Evolutionary conservation across 768 basidiomycete species (phyloP), one percentile per base, ranked within the genome.

Genomic region (Pisolithus albus): DNA sequence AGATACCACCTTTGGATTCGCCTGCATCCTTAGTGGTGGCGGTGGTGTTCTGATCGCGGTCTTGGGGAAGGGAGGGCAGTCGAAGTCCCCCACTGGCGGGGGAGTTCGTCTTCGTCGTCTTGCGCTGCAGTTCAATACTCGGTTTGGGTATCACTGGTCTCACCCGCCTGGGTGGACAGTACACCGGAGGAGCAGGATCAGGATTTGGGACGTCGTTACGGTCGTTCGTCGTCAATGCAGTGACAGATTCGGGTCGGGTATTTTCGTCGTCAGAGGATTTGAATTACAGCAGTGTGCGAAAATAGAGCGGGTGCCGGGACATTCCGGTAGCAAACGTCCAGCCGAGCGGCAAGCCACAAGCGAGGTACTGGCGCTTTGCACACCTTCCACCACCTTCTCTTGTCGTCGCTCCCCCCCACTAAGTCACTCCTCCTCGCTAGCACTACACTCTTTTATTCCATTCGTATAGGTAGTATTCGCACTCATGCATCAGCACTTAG

Each of bases 11-110:
- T 36, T 53, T 47, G 45, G 47, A 45, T 41, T 49, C 46, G 32
- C 65, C 63, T 36, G 57, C 56, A 51, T 61, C 64, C 50, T 61
- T 60, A 52, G 77, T 61, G 2, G 34, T 61, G 2, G 34, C 60
- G 2, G 34, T 61, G 2, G 34, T 34, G 34, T 34, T 34, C 11
- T 34, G 34, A 61, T 76, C 75, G 57, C 79, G 79, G 57, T 83
- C 79, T 66, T 80, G 76, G 60, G 86, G 71, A 50, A 86, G 79
- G 18, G 81, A 74, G 49, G 85, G 77, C 52, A 75, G 76, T 53
- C 83, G 83, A 55, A 86, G 71, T 49, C 79, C 79, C 34, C 70
- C 70, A 34, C 69, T 67, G 19, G n/a, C n/a, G n/a, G 76, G 73
- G 44, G 73, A 69, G 49, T 65, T 69, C 52, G 66, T 51, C 58